Evolutionary conservation across 768 basidiomycete genomes (phyloP), one percentile per base, ranked within the genome.

Genomic region (Ramaria rubella): DNA sequence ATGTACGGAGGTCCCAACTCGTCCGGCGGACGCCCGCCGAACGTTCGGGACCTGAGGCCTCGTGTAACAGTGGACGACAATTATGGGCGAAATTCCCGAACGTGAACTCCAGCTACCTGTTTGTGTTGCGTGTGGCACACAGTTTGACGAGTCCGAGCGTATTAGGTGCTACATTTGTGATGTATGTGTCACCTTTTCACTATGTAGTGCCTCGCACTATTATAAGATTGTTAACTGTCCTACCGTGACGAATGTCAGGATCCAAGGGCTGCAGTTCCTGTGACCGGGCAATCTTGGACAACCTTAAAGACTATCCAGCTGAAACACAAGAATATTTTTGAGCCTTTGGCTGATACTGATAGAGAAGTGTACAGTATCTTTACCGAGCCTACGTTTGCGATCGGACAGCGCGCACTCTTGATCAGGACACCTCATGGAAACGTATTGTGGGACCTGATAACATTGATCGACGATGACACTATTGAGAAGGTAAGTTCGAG

Each of bases 241-340:
- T 14, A 50, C 12, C n/a, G 21, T 29, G 17, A n/a, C 21, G 43
- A 11, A 19, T 21, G 11, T 17, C 21, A 59, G 46, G 58, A 59
- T 55, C 58, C 58, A 27, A 23, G 58, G 38, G 49, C 52, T 36
- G 57, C 52, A 7, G 58, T 59, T 14, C 58, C 58, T n/a, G 57
- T 55, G n/a, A 24, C 58, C 26, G 58, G 58, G 1, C 44, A 57
- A 5, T 46, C 58, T 24, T 59, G 53, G 54, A 59, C 58, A 2
- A 57, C 56, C 2, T 38, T 59, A n/a, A 43, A 44, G 23, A 24
- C 57, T 14, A 31, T 34, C 4, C 55, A 38, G 17, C 12, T 21
- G 19, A 34, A 36, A 31, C 46, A 48, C 56, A 55, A 49, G 46
- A 59, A 59, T 55, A 17, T 46, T 19, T 55, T 59, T 7, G 40